Evolutionary conservation across 2,329 filamentous ascomycete genomes (phyloP).

Genomic region (Mariannaea elegans): DNA sequence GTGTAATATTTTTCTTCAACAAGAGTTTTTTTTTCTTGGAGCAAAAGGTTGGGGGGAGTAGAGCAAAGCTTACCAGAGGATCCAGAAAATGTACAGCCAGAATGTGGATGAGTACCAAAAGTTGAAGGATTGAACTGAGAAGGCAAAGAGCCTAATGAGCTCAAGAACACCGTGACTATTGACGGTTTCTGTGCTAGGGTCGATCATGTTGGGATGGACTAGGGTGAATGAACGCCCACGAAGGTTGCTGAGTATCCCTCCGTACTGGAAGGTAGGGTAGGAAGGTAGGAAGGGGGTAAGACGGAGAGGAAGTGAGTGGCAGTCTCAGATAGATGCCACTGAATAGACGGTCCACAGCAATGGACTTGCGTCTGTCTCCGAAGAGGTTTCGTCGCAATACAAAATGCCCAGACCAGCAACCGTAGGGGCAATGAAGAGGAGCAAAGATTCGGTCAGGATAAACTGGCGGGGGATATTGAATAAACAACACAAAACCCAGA

Average conservation of each 20-base stretch:
- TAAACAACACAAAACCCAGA: constrained; percentile 20
- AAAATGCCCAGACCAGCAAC: constrained; percentile 2
- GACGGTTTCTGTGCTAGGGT: constrained; percentile 26
- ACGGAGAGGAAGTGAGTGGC: background rate
- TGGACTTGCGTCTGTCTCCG: constrained; percentile 8
- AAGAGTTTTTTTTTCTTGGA: background rate
- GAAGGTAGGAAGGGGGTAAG: constrained; percentile 25
- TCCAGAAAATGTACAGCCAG: constrained; percentile 55
- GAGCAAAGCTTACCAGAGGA: constrained; percentile 56
- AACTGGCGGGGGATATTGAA: background rate
- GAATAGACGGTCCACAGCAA: no score
- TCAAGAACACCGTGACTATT: constrained; percentile 23
- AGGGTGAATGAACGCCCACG: constrained; percentile 19
- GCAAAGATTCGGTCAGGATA: constrained; percentile 25
- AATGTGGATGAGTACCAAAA: constrained; percentile 56
- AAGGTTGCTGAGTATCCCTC: constrained; percentile 34
- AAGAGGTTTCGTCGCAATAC: constrained; percentile 7
- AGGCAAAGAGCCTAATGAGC: constrained; percentile 29
- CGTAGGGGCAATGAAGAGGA: constrained; percentile 11
- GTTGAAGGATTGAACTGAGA: constrained; percentile 37
- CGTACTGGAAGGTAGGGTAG: constrained; percentile 15
- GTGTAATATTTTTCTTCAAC: constrained; percentile 1
- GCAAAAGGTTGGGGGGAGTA: background rate
- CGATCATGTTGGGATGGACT: constrained; percentile 32
- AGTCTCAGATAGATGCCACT: background rate